Conservation (phyloP, 2,329 filamentous ascomycete species). For the Alternaria longipes region DNA sequence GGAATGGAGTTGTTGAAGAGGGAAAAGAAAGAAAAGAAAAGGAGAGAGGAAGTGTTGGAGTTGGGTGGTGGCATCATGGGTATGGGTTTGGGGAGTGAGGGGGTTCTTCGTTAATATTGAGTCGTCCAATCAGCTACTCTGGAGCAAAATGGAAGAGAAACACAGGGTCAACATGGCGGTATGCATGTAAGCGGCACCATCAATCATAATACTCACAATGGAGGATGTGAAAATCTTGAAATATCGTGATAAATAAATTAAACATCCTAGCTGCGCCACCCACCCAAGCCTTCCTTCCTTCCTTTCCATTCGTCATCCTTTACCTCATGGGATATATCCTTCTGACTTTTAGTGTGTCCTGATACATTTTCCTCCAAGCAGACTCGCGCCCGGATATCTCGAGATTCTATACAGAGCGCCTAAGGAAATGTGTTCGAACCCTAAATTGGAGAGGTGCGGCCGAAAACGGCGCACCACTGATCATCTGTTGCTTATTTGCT, state of each 20-base stretch:
- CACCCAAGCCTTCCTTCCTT: background rate
- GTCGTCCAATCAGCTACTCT: background rate
- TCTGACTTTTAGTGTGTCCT: background rate
- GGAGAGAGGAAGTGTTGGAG: slow-evolving; percentile 25
- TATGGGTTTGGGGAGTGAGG: slow-evolving; percentile 11
- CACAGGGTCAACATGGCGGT: background rate
- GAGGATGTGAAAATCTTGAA: background rate
- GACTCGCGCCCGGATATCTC: slow-evolving; percentile 1
- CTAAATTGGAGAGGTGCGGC: background rate
- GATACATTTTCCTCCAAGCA: background rate
- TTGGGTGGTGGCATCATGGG: slow-evolving; percentile 17
- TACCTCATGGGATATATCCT: background rate
- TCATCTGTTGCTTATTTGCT: background rate
- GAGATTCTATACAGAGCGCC: background rate
- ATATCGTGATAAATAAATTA: background rate
- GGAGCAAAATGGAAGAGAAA: background rate
- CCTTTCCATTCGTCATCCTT: background rate
- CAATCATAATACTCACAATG: background rate
- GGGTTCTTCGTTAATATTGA: slow-evolving; percentile 24
- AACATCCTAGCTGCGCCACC: background rate
- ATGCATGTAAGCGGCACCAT: background rate
- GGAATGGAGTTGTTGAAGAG: slow-evolving; percentile 11
- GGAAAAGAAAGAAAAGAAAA: slow-evolving; percentile 18
- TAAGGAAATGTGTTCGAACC: background rate
- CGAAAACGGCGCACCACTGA: background rate